Evolutionary conservation across 768 basidiomycete genomes (phyloP), one percentile per base, ranked within the genome.

Genomic region (Sutorius australiensis): DNA sequence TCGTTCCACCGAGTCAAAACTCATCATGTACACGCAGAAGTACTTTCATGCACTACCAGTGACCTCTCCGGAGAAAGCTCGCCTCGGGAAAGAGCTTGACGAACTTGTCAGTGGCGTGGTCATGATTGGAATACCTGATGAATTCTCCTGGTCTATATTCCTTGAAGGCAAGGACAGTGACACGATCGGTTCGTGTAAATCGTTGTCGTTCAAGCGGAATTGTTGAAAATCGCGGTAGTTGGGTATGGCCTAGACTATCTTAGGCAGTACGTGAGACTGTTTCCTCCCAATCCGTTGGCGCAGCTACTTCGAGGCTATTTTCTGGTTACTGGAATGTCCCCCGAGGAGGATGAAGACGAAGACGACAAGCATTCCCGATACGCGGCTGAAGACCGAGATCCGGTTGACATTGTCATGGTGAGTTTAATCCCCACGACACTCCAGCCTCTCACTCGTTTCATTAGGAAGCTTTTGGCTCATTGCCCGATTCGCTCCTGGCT

Each of bases 91-190:
- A 9, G 84, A 91, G 58, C 74, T 97, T 11, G 81, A 91, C 38
- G 80, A 82, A 16, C 71, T 97, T 31, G 78, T 90, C 2, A 74
- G 80, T 14, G 94, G 93, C 3, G 81, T 84, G 30, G 79, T 97
- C 3, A 70, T 95, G 6, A 74, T 99, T 17, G 75, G 77, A 14
- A 79, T 94, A 9, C 80, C 83, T 0, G 87, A 97, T 61, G 86
- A 91, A 62, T 66, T 86, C 24, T 92, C 89, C 0, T 99, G 97
- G 95, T 76, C 72, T 27, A 67, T 88, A 4, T 83, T 78, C 55
- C 74, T 98, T 40, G 92, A 98, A 62, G 79, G 82, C 55, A 80
- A 74, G 50, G 86, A 98, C 64, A 77, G 73, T 36, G 82, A 81
- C 27, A 75, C 76, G 6, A 74, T 90, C 8, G 79, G 92, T 92